phyloP scores from a whole-genome alignment of 345 rosid species.

The Camelina sativa region DNA sequence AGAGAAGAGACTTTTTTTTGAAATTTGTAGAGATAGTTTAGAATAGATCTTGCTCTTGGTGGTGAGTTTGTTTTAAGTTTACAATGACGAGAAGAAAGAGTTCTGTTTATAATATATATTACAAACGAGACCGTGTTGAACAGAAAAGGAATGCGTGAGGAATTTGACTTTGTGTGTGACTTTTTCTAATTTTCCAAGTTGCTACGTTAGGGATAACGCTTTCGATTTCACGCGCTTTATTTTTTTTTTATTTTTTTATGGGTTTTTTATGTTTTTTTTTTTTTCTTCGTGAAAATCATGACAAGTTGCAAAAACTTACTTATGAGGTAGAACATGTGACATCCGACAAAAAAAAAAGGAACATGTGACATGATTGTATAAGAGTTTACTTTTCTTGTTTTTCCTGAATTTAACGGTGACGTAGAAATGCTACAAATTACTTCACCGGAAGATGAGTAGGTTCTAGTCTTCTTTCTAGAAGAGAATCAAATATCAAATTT shows the following conservation, averaged over 20 bases:
- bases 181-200: background rate
- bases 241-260: background rate
- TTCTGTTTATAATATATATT: slow-evolving; percentile 29
- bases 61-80: background rate
- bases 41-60: background rate
- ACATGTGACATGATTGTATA: background rate
- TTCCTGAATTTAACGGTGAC: no score
- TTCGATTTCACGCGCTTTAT: background rate
- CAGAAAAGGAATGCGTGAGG: slow-evolving; percentile 24
- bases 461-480: background rate
- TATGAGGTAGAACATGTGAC: no score
- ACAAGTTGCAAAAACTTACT: slow-evolving; percentile 7
- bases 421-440: background rate
- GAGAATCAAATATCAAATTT: background rate
- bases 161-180: slow-evolving; percentile 6
- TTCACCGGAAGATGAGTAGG: slow-evolving; percentile 2
- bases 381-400: no score
- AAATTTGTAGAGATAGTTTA: background rate
- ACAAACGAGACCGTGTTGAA: slow-evolving; percentile 32
- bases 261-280: background rate
- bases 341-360: no score
- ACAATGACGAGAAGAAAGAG: background rate
- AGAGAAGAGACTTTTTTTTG: slow-evolving; percentile 7
- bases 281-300: slow-evolving; percentile 6
- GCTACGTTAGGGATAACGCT: slow-evolving; percentile 21